Conservation (phyloP, 2,329 filamentous ascomycete species). For the Fusarium pilosicola region DNA sequence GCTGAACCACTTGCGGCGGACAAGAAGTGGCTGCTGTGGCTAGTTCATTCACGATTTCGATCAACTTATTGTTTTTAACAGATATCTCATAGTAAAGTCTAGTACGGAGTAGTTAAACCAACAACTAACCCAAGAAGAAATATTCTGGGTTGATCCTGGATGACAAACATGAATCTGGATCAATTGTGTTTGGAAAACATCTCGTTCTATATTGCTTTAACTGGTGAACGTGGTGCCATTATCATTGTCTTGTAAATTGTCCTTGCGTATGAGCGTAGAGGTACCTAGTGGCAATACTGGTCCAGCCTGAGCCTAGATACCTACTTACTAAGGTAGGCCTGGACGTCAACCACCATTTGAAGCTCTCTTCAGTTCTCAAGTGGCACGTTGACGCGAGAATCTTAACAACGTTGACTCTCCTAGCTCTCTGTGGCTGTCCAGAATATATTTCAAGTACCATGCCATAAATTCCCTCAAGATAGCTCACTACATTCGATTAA, state of each 20-base stretch:
- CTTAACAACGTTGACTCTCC: slow-evolving; percentile 1
- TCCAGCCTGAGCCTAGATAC: background rate
- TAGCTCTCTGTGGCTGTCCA: background rate
- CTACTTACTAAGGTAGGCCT: background rate
- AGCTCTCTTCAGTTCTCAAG: slow-evolving; percentile 9
- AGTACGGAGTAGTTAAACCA: background rate
- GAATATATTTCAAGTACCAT: slow-evolving; percentile 1
- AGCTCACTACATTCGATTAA: slow-evolving; percentile 12
- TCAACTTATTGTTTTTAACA: background rate
- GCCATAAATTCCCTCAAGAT: slow-evolving; percentile 39
- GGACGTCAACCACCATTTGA: background rate
- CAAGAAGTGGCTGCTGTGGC: background rate
- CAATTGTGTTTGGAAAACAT: background rate
- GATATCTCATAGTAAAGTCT: background rate
- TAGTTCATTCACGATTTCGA: background rate
- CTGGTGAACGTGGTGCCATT: background rate
- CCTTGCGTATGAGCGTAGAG: background rate
- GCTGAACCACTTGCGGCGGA: background rate
- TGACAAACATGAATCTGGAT: background rate
- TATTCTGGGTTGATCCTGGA: background rate
- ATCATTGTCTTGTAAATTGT: background rate
- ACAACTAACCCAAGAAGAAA: background rate
- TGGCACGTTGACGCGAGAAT: slow-evolving; percentile 16
- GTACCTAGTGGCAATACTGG: background rate
- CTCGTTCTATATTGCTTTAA: background rate